Evolutionary conservation across 2,329 filamentous ascomycete genomes (phyloP).

Genomic region (Exophiala aquamarina): DNA sequence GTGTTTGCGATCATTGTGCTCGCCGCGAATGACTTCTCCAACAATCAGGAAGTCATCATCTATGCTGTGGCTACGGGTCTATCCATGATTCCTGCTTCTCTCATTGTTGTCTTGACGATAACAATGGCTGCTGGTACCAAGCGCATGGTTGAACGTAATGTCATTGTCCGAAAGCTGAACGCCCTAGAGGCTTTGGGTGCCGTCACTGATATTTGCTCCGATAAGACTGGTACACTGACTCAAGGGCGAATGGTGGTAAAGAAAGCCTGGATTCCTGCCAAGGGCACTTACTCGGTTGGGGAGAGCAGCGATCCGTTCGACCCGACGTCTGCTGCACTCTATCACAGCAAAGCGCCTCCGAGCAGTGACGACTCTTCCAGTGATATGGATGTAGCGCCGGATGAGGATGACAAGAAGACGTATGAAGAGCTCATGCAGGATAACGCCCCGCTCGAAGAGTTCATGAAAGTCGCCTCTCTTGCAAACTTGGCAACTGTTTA

Average conservation of each 20-base stretch:
- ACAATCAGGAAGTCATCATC: conserved; percentile 61
- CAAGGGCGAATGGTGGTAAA: conserved; percentile 64
- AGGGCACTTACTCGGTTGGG: conserved; percentile 59
- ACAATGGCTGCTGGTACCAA: conserved; percentile 60
- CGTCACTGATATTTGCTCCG: conserved; percentile 53
- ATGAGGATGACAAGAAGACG: conserved; percentile 31
- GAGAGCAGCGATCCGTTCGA: conserved; percentile 57
- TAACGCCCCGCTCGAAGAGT: conserved; percentile 36
- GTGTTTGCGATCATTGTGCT: conserved; percentile 69
- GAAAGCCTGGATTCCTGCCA: conserved; percentile 58
- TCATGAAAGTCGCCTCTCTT: conserved; percentile 63
- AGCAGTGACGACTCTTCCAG: conserved; percentile 11
- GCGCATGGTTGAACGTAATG: conserved; percentile 50
- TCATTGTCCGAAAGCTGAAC: conserved; percentile 53
- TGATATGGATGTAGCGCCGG: conserved; percentile 15
- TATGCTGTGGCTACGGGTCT: conserved; percentile 62
- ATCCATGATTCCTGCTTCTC: conserved; percentile 60
- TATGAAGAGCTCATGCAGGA: conserved; percentile 22
- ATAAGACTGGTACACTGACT: conserved; percentile 56
- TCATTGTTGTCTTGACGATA: conserved; percentile 63
- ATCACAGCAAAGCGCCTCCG: conserved; percentile 30
- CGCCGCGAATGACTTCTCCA: conserved; percentile 60
- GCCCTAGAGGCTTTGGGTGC: conserved; percentile 57
- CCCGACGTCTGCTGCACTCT: conserved; percentile 53
- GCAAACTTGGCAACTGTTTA: conserved; percentile 66